Base-by-base conservation (phyloP, 2,329 filamentous ascomycete genomes). In the Seiridium cupressi region DNA sequence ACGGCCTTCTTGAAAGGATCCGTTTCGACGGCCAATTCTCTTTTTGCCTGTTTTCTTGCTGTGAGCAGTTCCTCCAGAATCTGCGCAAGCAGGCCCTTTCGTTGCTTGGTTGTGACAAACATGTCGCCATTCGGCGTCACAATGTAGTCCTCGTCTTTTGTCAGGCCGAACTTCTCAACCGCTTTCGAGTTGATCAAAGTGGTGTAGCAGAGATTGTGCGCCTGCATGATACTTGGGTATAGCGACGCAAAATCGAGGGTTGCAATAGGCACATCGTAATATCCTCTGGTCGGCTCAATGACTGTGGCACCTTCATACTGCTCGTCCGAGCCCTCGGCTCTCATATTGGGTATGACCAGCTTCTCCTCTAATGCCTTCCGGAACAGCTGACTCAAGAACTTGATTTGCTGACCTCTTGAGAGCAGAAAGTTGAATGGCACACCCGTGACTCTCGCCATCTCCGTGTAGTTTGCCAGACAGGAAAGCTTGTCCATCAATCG, bases 401-500 rank as follows among this genome's bases (percentile, higher is more conserved):
- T 97, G 73, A 99, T 89, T 76, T 99, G 96, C 74, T 99, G 95
- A 49, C 95, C 95, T 71, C 93, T 88, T 32, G 95, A 88, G 2
- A 99, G 84, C 49, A 99, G 83, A 71, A 90, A 96, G 72, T 97
- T 98, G 81, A 99, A 99, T 0, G 95, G 95, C 4, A 99, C 94
- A 68, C 95, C 95, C 34, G 96, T 99, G 76, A 99, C 95, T 86
- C 95, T 95, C 60, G 95, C 94, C 95, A 99, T 99, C 77, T 99
- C 95, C 0, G 95, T 98, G 71, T 98, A 98, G 73, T 99, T 99
- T 76, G 97, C 91, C n/a, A 99, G 81, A 76, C 95, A 98, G 72
- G 96, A 98, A 34, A 99, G 82, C 75, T 99, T 99, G 72, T 99
- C 95, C 88, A 99, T 93, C 56, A 99, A 77, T 61, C 96, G 82